phyloP scores from a whole-genome alignment of 345 rosid species.

The Euphorbia peplus region DNA sequence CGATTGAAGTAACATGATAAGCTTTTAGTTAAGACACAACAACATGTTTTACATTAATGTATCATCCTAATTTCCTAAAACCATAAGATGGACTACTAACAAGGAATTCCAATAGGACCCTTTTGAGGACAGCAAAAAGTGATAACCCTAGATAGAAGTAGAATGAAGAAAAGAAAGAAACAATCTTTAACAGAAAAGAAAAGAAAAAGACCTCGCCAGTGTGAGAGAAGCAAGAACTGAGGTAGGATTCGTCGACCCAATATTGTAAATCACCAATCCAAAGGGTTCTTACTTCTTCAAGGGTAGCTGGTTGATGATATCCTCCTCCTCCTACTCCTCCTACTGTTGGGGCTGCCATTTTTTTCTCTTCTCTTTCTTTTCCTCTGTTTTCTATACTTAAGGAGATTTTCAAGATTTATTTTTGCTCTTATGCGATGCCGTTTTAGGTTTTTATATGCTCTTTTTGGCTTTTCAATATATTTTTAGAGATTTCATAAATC shows the following conservation, averaged over 20 bases:
- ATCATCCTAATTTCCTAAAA: no score
- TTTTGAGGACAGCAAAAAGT: neutral
- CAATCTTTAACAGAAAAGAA: neutral
- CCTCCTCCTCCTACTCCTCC: constrained; percentile 17
- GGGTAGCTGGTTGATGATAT: constrained; percentile 80
- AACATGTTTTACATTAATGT: no score
- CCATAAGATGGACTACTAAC: neutral
- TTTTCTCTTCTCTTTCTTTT: neutral
- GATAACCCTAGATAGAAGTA: neutral
- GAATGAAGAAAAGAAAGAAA: neutral
- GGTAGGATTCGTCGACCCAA: constrained; percentile 90
- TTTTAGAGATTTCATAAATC: no score
- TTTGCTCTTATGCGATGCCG: neutral
- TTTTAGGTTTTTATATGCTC: neutral
- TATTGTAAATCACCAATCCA: constrained; percentile 98
- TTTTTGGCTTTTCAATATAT: no score
- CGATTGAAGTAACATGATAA: no score
- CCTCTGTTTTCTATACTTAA: no score
- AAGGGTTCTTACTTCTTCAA: constrained; percentile 90
- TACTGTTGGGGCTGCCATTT: constrained; percentile 35
- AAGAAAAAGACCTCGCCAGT: constrained; percentile 74
- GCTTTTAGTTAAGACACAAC: no score
- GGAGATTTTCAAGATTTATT: neutral
- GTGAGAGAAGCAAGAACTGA: constrained; percentile 83
- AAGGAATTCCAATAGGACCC: neutral